Evolutionary conservation across 106 monocot genomes (phyloP).

Genomic region (Gastrodia elata): DNA sequence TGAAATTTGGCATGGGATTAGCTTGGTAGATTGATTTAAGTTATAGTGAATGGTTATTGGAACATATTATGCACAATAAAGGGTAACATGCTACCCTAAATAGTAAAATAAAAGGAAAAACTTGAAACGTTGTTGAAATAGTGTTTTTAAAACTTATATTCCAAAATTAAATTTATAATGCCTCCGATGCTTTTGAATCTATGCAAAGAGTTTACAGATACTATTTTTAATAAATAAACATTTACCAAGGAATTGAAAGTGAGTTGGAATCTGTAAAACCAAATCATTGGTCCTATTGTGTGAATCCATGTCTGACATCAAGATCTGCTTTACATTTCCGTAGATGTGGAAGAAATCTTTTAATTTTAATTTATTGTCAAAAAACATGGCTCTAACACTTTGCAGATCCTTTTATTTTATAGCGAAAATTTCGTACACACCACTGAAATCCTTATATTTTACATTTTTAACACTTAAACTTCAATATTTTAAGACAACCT

Average conservation of each 20-base stretch:
- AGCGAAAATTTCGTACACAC: no score
- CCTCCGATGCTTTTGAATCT: neutral
- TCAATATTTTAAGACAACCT: no score
- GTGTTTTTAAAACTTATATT: neutral
- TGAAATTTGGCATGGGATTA: neutral
- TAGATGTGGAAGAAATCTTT: neutral
- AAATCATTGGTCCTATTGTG: neutral
- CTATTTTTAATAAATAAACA: neutral
- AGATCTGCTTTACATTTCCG: neutral
- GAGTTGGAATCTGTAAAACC: neutral
- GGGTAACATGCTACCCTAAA: neutral
- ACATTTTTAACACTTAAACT: no score
- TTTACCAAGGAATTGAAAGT: neutral
- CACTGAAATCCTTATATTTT: no score
- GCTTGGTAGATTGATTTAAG: neutral
- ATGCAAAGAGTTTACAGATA: neutral
- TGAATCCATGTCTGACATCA: constrained; percentile 1
- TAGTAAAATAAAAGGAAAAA: neutral
- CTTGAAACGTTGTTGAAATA: neutral
- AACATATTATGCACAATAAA: neutral
- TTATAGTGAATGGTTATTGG: neutral
- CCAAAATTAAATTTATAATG: neutral
- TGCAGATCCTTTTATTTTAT: neutral
- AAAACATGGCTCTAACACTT: neutral
- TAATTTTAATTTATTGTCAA: neutral